Evolutionary conservation across 805 yeast species (phyloP), one percentile per base, ranked within the genome.

Genomic region (Saccharomyces jurei): DNA sequence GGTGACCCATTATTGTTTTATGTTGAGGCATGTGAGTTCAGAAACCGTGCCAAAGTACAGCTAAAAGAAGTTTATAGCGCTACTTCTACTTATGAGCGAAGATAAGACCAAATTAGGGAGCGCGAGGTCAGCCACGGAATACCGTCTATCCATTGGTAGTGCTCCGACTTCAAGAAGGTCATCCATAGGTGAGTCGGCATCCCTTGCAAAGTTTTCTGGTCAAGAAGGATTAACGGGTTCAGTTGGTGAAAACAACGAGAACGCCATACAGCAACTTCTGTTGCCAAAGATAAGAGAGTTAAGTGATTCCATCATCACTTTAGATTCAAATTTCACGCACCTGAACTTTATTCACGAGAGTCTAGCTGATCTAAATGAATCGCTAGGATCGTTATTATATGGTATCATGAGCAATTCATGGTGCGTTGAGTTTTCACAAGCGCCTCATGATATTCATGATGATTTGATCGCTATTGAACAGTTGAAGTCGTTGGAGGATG

Each of bases 341-440:
- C 67, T 89, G 41, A 80, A 80, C 52, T 70, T 69, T 51, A 77
- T 85, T 10, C 89, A 89, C 68, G 80, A 82, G 48, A 80, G 81
- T 5, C 69, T 90, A 22, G 76, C 77, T 2, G 73, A 76, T 29
- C 84, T 90, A 68, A 89, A 89, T 65, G 97, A 89, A 68, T 80
- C 89, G 1, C 81, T 90, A 61, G 83, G 88, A 1, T 75, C 91
- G 44, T 83, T 89, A 53, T 66, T 89, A 52, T 88, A 87, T 63
- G 96, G 96, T 1, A 70, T 89, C 50, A 81, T 86, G 65, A 82
- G 89, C 69, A 89, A 90, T 63, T 91, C 95, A 57, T 89, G 94
- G 85, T 87, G 96, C 70, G 86, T 86, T 28, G 90, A 87, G 63
- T 87, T 87, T 61, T 71, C 74, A 22, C 61, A 62, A 29, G 56